A percentile compares a stretch with the other conserved stretches of the same genome.
Conservation (phyloP, 2,329 filamentous ascomycete species). For the Sclerotinia minor region DNA sequence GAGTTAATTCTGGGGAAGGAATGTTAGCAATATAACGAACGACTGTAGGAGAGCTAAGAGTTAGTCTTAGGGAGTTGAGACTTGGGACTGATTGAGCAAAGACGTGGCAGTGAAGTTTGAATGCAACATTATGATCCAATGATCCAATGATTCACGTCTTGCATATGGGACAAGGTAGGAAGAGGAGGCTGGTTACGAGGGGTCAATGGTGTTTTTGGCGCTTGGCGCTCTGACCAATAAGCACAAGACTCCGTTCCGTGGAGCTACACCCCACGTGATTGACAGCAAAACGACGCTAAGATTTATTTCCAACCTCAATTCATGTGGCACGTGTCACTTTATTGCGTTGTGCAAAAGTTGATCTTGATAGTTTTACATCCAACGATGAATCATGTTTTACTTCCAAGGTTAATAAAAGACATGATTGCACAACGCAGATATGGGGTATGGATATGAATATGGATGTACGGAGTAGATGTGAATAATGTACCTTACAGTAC, state of each 20-base stretch:
- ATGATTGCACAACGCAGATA: conserved; percentile 14
- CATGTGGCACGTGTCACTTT: conserved; percentile 10
- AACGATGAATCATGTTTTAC: neutral
- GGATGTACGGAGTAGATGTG: no score
- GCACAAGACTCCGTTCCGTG: neutral
- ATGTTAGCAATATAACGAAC: conserved; percentile 21
- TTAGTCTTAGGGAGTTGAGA: neutral
- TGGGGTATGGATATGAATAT: neutral
- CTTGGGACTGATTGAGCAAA: neutral
- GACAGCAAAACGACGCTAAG: conserved; percentile 4
- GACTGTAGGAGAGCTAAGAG: neutral
- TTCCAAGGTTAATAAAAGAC: no score
- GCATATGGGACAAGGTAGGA: neutral
- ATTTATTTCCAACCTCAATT: conserved; percentile 6
- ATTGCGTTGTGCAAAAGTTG: conserved; percentile 17
- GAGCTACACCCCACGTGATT: conserved; percentile 10
- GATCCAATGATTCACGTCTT: conserved; percentile 24
- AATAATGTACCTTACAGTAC: neutral
- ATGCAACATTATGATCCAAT: conserved; percentile 13
- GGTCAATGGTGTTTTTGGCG: neutral
- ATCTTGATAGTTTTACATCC: neutral
- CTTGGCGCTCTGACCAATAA: conserved; percentile 3
- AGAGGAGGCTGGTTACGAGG: conserved; percentile 24
- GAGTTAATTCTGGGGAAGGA: conserved; percentile 3
- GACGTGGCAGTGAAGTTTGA: conserved; percentile 25